Evolutionary conservation across 306 rosid genomes (phyloP).

Genomic region (Lupinus albus): DNA sequence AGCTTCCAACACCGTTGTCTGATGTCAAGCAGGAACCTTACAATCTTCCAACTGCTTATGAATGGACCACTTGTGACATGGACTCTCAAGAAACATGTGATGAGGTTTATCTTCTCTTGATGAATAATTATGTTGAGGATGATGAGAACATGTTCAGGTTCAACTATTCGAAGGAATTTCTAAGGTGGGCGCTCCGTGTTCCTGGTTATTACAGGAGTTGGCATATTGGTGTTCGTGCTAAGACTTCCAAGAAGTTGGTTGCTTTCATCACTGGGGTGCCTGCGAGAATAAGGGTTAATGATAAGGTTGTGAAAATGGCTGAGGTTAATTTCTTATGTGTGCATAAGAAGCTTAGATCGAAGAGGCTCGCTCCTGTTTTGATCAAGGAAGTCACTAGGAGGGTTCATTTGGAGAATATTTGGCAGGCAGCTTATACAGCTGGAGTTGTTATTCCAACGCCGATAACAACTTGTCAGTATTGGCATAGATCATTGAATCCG

Average conservation of each 20-base stretch:
- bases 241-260: constrained; percentile 48
- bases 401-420: constrained; percentile 81
- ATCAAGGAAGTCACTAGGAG: constrained; percentile 86
- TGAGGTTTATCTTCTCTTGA: constrained; percentile 41
- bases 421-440: constrained; percentile 93
- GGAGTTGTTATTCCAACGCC: constrained; percentile 83
- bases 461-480: constrained; percentile 59
- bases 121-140: constrained; percentile 76
- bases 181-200: constrained; percentile 73
- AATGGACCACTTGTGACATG: constrained; percentile 48
- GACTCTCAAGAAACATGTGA: constrained; percentile 36
- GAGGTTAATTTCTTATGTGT: constrained; percentile 85
- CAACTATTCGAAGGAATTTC: constrained; percentile 77
- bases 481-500: constrained; percentile 86
- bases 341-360: constrained; percentile 80
- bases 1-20: constrained; percentile 62
- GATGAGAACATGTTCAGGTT: constrained; percentile 61
- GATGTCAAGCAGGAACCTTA: constrained; percentile 85
- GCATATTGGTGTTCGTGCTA: constrained; percentile 86
- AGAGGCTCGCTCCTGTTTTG: constrained; percentile 87
- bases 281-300: constrained; percentile 68
- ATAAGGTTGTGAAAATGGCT: constrained; percentile 68
- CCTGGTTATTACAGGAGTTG: constrained; percentile 68
- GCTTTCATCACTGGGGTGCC: constrained; percentile 79
- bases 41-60: constrained; percentile 62